phyloP scores from a whole-genome alignment of 345 rosid species.

The Hevea brasiliensis region DNA sequence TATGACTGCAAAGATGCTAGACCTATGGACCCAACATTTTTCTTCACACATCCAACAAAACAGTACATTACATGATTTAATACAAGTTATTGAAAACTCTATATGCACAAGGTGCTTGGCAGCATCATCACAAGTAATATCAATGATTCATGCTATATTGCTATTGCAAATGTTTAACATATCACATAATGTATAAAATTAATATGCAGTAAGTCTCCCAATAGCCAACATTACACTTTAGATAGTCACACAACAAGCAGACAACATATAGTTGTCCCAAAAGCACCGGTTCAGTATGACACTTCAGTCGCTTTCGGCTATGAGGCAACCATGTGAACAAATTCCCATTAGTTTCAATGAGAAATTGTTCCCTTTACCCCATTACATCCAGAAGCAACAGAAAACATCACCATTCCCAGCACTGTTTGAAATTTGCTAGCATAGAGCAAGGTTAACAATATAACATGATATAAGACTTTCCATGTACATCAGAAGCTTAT shows the following conservation, averaged over 20 bases:
- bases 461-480: background rate
- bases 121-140: background rate
- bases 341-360: constrained; percentile 5
- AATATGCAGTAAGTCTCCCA: background rate
- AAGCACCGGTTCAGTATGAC: constrained; percentile 7
- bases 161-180: background rate
- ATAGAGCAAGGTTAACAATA: background rate
- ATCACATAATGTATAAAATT: background rate
- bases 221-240: background rate
- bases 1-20: too few species aligned
- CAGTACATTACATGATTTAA: too few species aligned
- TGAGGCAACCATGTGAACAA: background rate
- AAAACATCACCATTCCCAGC: constrained; percentile 8
- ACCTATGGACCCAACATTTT: too few species aligned
- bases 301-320: constrained; percentile 17
- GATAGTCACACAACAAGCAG: background rate
- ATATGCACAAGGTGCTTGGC: too few species aligned
- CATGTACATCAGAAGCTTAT: constrained; percentile 9
- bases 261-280: background rate
- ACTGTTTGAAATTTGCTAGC: background rate
- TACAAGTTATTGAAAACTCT: too few species aligned
- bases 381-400: constrained; percentile 7
- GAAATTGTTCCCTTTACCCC: constrained; percentile 13
- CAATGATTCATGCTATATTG: background rate
- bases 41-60: too few species aligned